These are phyloP conservation scores for Discostella stelligeroides DNA, from an alignment of 108 stramenopile genomes.

Conservation along the genomic window DNA sequence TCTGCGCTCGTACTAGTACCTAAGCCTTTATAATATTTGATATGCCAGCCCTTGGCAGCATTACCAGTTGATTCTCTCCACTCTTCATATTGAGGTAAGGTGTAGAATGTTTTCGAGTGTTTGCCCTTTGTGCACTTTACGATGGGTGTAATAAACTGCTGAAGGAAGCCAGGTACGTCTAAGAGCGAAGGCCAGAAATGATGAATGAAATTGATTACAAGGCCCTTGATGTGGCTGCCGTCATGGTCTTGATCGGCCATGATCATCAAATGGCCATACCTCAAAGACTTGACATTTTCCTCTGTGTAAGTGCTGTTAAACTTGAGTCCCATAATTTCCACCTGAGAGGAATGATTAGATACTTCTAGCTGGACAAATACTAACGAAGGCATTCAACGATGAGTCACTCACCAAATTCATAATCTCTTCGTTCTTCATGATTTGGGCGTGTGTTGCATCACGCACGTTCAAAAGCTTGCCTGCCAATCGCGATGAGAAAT, in stretches of 20 bases:
- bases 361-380: too few relatives aligned
- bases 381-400: too few relatives aligned
- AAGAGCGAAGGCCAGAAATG: constrained; percentile 96
- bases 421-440: constrained; percentile 97
- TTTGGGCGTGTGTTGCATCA: constrained; percentile 80
- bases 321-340: constrained; percentile 98
- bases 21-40: constrained; percentile 99
- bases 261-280: constrained; percentile 98
- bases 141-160: constrained; percentile 99
- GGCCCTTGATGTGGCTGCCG: constrained; percentile 99
- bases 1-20: constrained; percentile 96
- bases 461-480: constrained; percentile 98
- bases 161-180: constrained; percentile 93
- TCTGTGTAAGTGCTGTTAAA: constrained; percentile 85
- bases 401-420: constrained; percentile 96
- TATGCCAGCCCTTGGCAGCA: constrained; percentile 93
- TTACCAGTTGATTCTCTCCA: constrained; percentile 90
- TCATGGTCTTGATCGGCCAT: constrained; percentile 99
- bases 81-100: constrained; percentile 93
- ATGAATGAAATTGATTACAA: constrained; percentile 99
- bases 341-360: too few relatives aligned
- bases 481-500: too few relatives aligned
- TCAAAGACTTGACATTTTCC: constrained; percentile 85
- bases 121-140: constrained; percentile 95
- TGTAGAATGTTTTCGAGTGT: constrained; percentile 85